Base-by-base conservation (phyloP, 2,329 filamentous ascomycete species). In the Davidsoniella australis region DNA sequence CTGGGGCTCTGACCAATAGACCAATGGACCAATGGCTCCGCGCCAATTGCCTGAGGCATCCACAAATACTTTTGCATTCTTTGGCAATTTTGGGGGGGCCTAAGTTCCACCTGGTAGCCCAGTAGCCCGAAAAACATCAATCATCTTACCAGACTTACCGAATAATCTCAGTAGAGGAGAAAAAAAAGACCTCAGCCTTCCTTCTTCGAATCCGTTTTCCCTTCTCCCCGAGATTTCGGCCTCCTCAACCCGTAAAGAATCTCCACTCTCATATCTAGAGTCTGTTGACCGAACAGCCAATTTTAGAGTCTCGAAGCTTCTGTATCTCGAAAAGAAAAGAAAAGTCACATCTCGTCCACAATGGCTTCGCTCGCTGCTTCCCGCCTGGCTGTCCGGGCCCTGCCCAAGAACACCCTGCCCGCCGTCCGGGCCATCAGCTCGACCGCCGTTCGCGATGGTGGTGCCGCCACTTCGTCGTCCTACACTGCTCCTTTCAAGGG, bases 331-430 rank as follows among this genome's bases (percentile, higher is more conserved):
- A 8, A 47, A 16, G 33, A 24, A 8, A 20, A 47, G 12, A 45
- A 40, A 24, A n/a, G 14, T 39, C 44, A 47, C 37, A 49, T 54
- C 56, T 57, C 62, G 16, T 9, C 56, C 62, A 64, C 64, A 61
- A 84, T 84, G 80, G 78, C 78, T 66, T 70, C 78, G 64, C 75
- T 86, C 66, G 72, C 74, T 63, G 74, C 78, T 63, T 77, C 82
- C 64, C 77, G 78, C 67, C 70, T 76, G 61, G 72, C 84, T 64
- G 71, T 83, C 71, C 81, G 81, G 66, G 65, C 67, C 54, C 62
- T 67, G 56, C 66, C 67, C 58, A 66, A 63, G 58, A 60, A 60
- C 51, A 63, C 61, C 56, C 60, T 60, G 55, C 58, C 62, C 58
- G 62, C 63, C 48, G 65, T 71, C 58, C 73, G 73, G 62, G 70